Base-by-base conservation (phyloP, 75 land plant genomes). In the Pinus tabuliformis region DNA sequence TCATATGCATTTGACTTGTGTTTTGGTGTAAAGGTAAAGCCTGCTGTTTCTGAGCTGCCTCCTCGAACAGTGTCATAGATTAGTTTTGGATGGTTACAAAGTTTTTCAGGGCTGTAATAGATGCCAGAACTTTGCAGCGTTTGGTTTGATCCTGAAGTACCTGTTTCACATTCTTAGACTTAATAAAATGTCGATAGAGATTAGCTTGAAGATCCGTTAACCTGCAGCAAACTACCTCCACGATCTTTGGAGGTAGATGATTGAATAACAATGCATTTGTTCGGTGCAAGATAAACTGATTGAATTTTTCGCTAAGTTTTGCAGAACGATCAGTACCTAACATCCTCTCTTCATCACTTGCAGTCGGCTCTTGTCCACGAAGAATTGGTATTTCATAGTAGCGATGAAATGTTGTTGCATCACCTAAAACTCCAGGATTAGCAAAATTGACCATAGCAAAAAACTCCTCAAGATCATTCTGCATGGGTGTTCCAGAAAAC, bases 381-480 rank as follows among this genome's bases (percentile, higher is more conserved):
- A 97, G 75, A 58, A 97, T 97, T 66, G 99, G 95, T 57, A 80
- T 73, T 81, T 94, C 97, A 85, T 90, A 97, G 59, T 97, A 88
- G 57, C 89, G 94, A n/a, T 95, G 99, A 79, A 97, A 97, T 76
- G 84, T 74, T 68, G 80, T 62, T 79, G 86, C 98, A 88, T 92
- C 91, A 52, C 99, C 99, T 74, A 97, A 80, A 22, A 94, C 80
- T 54, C 99, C 99, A 42, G 99, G 98, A 86, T 97, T 97, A 30
- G 99, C 92, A 78, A 97, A 97, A 81, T 97, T 97, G 57, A 94
- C 99, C 98, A 97, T 94, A 30, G 99, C 87, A 84, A 76, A 97
- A 78, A 97, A 97, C 78, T 97, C 99, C 72, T 97, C 98, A 17
- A 97, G 85, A 70, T 97, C 99, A 91, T 97, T 97, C 99, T 97